Evolutionary conservation across 2,329 filamentous ascomycete species (phyloP), one percentile per base, ranked within the genome.

Genomic region (Triangularia verruculosa): DNA sequence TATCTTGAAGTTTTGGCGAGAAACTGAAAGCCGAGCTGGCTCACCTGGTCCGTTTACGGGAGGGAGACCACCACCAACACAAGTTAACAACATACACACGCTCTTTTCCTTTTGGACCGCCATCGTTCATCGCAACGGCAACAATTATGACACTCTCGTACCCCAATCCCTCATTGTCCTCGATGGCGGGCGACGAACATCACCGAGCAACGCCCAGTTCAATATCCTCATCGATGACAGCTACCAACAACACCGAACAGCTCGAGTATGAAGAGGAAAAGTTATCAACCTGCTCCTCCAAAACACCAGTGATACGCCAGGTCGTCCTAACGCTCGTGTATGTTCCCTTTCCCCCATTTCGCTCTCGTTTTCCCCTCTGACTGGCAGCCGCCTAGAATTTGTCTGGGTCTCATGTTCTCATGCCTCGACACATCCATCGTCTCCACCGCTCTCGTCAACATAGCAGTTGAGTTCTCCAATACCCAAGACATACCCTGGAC

Each of bases 341-440:
- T n/a, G 62, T 20, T 9, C 9, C 53, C 20, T 13, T 15, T 43
- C 24, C 11, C 20, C 30, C 22, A 1, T 12, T 24, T n/a, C 2
- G 5, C 34, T 13, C 22, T 12, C 22, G 12, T 11, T 6, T 0
- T 20, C 25, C 20, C 15, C 11, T 12, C 8, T 43, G 7, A 24
- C 52, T 55, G n/a, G 11, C 24, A 12, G 60, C 57, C 61, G n/a
- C 55, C 56, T 59, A 84, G 82, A 52, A 76, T 84, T 57, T 77
- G 85, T 9, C 67, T 80, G 2, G 83, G 84, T 2, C 77, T 86
- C 2, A 76, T 86, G 15, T 83, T 86, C 67, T 84, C 84, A 3
- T 84, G 80, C 25, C 76, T 86, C 43, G 84, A 86, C 64, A 83
- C 82, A 1, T 85, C 83, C 0, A 86, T 86, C 61, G 81, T 86